Conservation (phyloP, 768 basidiomycete species). For the Leccinum subtestaceum region DNA sequence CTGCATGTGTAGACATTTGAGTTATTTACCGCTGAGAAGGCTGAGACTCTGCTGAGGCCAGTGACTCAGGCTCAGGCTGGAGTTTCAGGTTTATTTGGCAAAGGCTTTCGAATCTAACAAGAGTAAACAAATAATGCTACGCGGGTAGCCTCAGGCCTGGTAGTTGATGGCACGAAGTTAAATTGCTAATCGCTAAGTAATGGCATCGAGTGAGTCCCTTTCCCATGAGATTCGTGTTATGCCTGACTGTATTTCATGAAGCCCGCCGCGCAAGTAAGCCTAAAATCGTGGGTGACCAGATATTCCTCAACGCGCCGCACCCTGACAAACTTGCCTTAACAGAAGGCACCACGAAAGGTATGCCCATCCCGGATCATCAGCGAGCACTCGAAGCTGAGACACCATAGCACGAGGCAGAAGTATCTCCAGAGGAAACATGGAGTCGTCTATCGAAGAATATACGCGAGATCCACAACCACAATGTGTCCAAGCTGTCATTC, state of each 20-base stretch:
- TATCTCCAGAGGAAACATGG: conserved; percentile 86
- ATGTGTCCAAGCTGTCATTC: conserved; percentile 83
- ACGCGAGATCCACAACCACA: conserved; percentile 91
- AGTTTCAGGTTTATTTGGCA: conserved; percentile 27
- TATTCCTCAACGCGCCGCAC: conserved; percentile 17
- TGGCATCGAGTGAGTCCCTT: conserved; percentile 31
- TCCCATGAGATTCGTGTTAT: neutral
- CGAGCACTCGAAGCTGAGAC: neutral
- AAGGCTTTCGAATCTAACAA: conserved; percentile 34
- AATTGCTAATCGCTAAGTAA: conserved; percentile 15
- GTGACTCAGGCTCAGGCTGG: neutral
- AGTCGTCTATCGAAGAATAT: conserved; percentile 78
- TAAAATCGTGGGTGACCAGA: conserved; percentile 40
- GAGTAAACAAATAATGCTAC: conserved; percentile 26
- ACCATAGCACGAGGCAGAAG: conserved; percentile 64
- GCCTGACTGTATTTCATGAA: conserved; percentile 17
- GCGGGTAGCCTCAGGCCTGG: conserved; percentile 4
- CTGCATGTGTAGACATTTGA: conserved; percentile 1
- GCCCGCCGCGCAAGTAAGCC: conserved; percentile 35
- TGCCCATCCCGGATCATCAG: conserved; percentile 6
- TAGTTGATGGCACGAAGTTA: conserved; percentile 15
- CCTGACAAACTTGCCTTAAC: conserved; percentile 17
- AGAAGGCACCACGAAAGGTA: conserved; percentile 51
- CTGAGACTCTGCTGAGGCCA: neutral
- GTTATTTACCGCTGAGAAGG: neutral